Percentiles rank a stretch among this genome's conserved stretches.
Conservation (phyloP, 345 rosid genomes). For the Microcos paniculata region DNA sequence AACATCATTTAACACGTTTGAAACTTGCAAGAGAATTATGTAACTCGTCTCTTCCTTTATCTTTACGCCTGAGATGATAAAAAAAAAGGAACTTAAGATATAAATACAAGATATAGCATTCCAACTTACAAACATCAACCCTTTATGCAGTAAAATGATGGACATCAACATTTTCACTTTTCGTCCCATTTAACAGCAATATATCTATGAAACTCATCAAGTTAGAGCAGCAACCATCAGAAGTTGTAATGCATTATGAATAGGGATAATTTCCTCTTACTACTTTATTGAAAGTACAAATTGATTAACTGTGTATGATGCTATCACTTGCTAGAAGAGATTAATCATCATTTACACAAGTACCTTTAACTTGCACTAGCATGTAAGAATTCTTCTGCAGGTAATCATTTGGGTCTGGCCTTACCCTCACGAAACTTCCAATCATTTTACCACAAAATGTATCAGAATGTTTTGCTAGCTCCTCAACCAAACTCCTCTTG, state of each 20-base stretch:
- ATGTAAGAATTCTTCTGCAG: constrained; percentile 41
- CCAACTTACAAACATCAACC: not conserved
- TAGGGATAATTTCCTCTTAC: not conserved
- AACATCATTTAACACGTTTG: constrained; percentile 31
- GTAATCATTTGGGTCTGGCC: constrained; percentile 39
- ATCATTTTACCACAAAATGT: constrained; percentile 43
- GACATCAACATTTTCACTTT: not conserved
- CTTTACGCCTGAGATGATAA: constrained; percentile 37
- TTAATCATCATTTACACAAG: not conserved
- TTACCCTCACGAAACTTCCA: constrained; percentile 58
- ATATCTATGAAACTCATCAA: not conserved
- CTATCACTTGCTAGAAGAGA: not conserved
- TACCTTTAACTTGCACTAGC: constrained; percentile 59
- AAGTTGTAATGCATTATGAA: not conserved
- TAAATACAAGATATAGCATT: not conserved
- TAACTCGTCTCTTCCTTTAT: constrained; percentile 10
- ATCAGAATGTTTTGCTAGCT: constrained; percentile 41
- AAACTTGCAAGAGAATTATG: constrained; percentile 41
- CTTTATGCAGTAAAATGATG: not conserved
- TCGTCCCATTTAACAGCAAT: not conserved
- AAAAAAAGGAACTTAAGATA: not conserved
- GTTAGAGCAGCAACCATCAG: not conserved
- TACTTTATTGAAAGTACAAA: not conserved
- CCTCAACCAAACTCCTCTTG: constrained; percentile 45
- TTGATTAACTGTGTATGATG: not conserved